These are phyloP conservation scores for Tricholoma terreum DNA, from an alignment of 768 basidiomycete genomes.

Conservation along the genomic window DNA sequence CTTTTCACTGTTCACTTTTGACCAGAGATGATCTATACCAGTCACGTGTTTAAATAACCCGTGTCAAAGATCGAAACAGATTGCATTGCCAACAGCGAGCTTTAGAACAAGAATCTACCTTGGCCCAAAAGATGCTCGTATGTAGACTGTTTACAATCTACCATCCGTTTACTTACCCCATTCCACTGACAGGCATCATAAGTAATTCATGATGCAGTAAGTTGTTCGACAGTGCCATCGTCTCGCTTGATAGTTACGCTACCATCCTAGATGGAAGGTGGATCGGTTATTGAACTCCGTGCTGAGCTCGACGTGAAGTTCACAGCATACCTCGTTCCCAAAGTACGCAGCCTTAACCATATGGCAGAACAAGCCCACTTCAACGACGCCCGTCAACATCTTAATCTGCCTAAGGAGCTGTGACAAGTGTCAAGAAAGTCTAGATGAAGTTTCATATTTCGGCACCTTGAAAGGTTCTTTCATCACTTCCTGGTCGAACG, in stretches of 20 bases:
- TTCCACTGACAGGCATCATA: not conserved
- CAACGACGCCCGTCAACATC: constrained; percentile 96
- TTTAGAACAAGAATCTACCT: not conserved
- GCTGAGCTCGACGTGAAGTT: not conserved
- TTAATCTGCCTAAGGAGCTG: constrained; percentile 83
- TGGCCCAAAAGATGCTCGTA: not conserved
- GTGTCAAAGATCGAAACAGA: not conserved
- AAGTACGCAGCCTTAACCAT: constrained; percentile 98
- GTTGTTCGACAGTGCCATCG: constrained; percentile 45
- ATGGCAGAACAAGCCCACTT: constrained; percentile 94
- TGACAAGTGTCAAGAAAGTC: not conserved
- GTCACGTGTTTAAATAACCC: not conserved
- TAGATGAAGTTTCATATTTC: not conserved
- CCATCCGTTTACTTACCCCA: not conserved
- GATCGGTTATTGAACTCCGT: not conserved
- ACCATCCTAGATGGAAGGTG: constrained; percentile 48
- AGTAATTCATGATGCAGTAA: constrained; percentile 6
- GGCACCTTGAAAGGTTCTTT: constrained; percentile 58
- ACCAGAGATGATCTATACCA: not conserved
- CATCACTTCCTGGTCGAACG: constrained; percentile 72
- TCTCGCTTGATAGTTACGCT: constrained; percentile 61
- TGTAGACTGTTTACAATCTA: not conserved
- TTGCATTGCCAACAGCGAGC: not conserved
- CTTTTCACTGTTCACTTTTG: not conserved
- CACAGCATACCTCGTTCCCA: constrained; percentile 64